phyloP scores from a whole-genome alignment of 2,329 filamentous ascomycete species.

The Graphilbum fragrans region DNA sequence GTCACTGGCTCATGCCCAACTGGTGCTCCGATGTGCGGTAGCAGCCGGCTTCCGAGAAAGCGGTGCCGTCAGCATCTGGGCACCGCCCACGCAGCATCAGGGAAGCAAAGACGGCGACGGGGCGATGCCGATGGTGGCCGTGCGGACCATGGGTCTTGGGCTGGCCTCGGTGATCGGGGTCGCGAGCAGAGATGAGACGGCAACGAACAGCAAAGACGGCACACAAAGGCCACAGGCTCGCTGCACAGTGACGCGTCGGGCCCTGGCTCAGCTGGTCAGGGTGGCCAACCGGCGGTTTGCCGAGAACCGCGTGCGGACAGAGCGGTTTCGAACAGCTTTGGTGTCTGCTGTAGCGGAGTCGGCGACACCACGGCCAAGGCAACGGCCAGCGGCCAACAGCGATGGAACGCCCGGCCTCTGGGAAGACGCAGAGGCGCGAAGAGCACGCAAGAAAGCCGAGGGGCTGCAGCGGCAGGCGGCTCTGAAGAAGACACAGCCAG shows the following conservation, averaged over 20 bases:
- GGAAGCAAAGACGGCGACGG: constrained; percentile 11
- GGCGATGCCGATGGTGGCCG: constrained; percentile 61
- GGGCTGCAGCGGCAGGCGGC: constrained; percentile 27
- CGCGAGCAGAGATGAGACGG: constrained; percentile 17
- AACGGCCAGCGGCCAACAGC: not conserved
- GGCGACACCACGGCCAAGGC: not conserved
- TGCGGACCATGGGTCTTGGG: constrained; percentile 70
- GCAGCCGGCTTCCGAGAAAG: constrained; percentile 83
- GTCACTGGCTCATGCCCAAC: constrained; percentile 62
- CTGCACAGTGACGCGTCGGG: constrained; percentile 29
- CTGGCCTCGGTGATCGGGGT: constrained; percentile 72
- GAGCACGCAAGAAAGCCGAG: constrained; percentile 44
- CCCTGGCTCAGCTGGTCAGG: constrained; percentile 53
- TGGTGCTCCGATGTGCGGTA: constrained; percentile 62
- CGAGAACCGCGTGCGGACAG: constrained; percentile 56
- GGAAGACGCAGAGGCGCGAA: constrained; percentile 40
- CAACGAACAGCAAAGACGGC: not conserved
- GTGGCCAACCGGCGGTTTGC: constrained; percentile 65
- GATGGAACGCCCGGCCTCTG: constrained; percentile 31
- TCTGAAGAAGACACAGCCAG: constrained; percentile 22
- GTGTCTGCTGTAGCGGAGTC: constrained; percentile 9
- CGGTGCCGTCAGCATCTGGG: constrained; percentile 58
- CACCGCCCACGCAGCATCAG: constrained; percentile 2
- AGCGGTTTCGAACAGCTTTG: constrained; percentile 47
- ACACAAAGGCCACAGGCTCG: not conserved